Evolutionary conservation across 768 basidiomycete genomes (phyloP), one percentile per base, ranked within the genome.

Genomic region (Scleroderma bovista): DNA sequence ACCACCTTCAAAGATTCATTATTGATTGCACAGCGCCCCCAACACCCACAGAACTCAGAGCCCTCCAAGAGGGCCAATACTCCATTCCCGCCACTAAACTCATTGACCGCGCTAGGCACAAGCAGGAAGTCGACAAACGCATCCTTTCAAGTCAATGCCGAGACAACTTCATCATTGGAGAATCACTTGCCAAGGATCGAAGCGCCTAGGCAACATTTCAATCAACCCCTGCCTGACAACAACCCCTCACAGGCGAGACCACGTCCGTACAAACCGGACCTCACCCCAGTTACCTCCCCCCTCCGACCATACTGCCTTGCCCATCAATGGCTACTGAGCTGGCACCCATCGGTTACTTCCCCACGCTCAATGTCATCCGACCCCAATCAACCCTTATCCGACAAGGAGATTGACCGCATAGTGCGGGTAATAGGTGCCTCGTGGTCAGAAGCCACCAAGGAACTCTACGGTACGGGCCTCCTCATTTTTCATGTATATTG

Each of bases 401-500:
- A 44, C 3, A 15, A 9, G 3, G 22, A 50, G 9, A 7, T 7
- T 44, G 29, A 52, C 0, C 53, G 60, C 0, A 64, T 76, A 1
- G 39, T 51, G 0, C 40, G 44, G 0, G 63, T 71, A 0, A 52
- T 71, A 3, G 31, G 29, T 1, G 29, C 37, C 0, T 61, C 63
- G 0, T 74, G 65, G 64, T 63, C 58, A 0, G 52, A 59, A 2
- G 46, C 51, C 9, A 77, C 73, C 0, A 33, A 48, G 1, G 61
- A 63, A 19, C 57, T 65, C 0, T 76, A 78, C 51, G 43, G 43
- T 0, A 24, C 69, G 0, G 73, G 76, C 1, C 60, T 78, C 0
- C 56, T 74, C 0, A 51, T 59, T 0, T 78, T 42, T 39, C 75
- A 77, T 36, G 57, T 68, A 0, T 75, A 68, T 43, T 76, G 75